phyloP scores from a whole-genome alignment of 768 basidiomycete genomes.

The Trametes coccinea region DNA sequence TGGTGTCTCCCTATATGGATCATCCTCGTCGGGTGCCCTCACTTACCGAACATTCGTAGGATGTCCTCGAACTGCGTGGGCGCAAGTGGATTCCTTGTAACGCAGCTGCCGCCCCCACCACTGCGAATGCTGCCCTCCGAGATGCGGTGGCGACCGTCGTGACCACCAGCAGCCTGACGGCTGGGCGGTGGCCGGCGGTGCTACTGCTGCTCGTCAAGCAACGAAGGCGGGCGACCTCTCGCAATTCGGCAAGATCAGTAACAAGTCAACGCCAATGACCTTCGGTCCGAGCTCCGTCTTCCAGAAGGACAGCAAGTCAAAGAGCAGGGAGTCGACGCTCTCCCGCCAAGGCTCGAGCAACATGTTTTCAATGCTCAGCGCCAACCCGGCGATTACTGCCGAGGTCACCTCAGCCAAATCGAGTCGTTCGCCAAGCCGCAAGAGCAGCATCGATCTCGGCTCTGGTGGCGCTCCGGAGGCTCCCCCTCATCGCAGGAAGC shows the following conservation, averaged over 20 bases:
- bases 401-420: slow-evolving; percentile 53
- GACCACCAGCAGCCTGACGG: slow-evolving; percentile 73
- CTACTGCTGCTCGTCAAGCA: slow-evolving; percentile 46
- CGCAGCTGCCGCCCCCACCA: slow-evolving; percentile 74
- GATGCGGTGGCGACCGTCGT: slow-evolving; percentile 74
- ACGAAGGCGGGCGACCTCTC: slow-evolving; percentile 85
- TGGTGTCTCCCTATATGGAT: slow-evolving; percentile 52
- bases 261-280: slow-evolving; percentile 59
- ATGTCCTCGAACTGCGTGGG: slow-evolving; percentile 85
- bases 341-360: slow-evolving; percentile 83
- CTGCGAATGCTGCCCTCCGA: slow-evolving; percentile 89
- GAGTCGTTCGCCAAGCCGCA: slow-evolving; percentile 50
- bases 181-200: slow-evolving; percentile 68
- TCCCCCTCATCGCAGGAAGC: slow-evolving; percentile 60
- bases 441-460: slow-evolving; percentile 52
- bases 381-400: slow-evolving; percentile 54
- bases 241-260: slow-evolving; percentile 88
- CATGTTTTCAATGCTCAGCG: slow-evolving; percentile 86
- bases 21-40: slow-evolving; percentile 1
- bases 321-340: slow-evolving; percentile 63
- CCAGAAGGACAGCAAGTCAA: slow-evolving; percentile 56
- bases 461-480: slow-evolving; percentile 47
- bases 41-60: slow-evolving; percentile 47
- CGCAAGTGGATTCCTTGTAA: slow-evolving; percentile 80
- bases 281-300: slow-evolving; percentile 90